Evolutionary conservation across 352 stramenopile species (phyloP).

Genomic region (Globisporangium spinosum): DNA sequence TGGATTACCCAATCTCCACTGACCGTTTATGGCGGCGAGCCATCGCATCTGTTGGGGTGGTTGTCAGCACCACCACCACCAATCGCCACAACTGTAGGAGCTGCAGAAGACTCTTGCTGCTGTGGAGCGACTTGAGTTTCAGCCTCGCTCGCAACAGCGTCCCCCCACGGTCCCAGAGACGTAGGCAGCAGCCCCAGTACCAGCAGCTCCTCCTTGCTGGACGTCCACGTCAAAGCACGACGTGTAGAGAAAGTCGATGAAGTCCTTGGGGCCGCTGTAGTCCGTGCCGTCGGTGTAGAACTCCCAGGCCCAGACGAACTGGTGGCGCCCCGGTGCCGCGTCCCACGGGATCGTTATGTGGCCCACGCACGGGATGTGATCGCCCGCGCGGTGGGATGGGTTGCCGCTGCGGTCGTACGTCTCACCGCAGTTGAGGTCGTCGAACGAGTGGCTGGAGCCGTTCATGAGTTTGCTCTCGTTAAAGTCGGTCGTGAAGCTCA

Average conservation of each 20-base stretch:
- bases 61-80: neutral
- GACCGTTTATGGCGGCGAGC: neutral
- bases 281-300: constrained; percentile 17
- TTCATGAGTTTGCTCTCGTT: constrained; percentile 22
- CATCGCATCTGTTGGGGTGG: neutral
- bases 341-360: constrained; percentile 26
- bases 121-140: neutral
- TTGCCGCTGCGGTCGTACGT: constrained; percentile 8
- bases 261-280: constrained; percentile 3
- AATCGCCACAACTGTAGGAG: neutral
- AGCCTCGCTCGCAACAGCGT: neutral
- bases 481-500: constrained; percentile 31
- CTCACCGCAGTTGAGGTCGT: constrained; percentile 36
- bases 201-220: neutral
- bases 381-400: constrained; percentile 22
- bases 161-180: neutral
- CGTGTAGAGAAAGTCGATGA: constrained; percentile 14
- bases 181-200: neutral
- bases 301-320: constrained; percentile 41
- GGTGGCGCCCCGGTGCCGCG: constrained; percentile 21
- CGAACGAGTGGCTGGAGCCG: constrained; percentile 22
- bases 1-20: neutral
- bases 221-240: constrained; percentile 19
- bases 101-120: neutral
- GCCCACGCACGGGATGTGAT: constrained; percentile 30